Evolutionary conservation across 1,284 basidiomycete genomes (phyloP).

Genomic region (Testicularia cyperi): DNA sequence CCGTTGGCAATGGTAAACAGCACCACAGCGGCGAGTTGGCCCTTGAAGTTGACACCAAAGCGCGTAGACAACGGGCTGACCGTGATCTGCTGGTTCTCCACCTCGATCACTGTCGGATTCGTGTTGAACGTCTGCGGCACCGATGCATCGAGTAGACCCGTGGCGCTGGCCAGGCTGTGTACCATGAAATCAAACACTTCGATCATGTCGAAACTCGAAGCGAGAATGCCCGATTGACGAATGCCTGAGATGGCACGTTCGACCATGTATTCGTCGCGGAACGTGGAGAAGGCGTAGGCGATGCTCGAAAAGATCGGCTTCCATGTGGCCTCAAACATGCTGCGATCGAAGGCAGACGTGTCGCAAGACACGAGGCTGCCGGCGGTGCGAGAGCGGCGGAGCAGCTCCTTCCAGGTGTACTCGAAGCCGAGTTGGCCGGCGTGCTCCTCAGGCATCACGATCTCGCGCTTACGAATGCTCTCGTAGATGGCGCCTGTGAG

Average conservation of each 20-base stretch:
- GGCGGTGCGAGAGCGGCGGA: conserved; percentile 76
- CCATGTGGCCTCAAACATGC: conserved; percentile 92
- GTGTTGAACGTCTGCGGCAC: conserved; percentile 65
- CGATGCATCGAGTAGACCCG: conserved; percentile 44
- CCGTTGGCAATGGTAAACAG: conserved; percentile 97
- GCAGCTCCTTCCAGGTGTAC: conserved; percentile 96
- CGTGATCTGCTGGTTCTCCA: conserved; percentile 85
- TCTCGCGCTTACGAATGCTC: conserved; percentile 89
- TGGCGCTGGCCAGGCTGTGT: conserved; percentile 68
- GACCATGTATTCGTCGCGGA: conserved; percentile 94
- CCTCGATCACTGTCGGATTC: conserved; percentile 85
- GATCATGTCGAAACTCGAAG: conserved; percentile 81
- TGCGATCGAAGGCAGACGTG: conserved; percentile 76
- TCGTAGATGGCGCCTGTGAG: conserved; percentile 89
- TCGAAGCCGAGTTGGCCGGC: conserved; percentile 95
- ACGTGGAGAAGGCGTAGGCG: conserved; percentile 75
- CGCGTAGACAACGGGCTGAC: conserved; percentile 88
- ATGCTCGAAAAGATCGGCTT: conserved; percentile 76
- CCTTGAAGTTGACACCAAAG: conserved; percentile 93
- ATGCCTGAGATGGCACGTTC: conserved; percentile 93
- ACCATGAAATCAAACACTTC: conserved; percentile 98
- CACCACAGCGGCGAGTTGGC: conserved; percentile 93
- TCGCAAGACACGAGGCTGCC: conserved; percentile 81
- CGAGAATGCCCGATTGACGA: conserved; percentile 90
- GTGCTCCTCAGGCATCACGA: conserved; percentile 97